Evolutionary conservation across 2,329 filamentous ascomycete species (phyloP).

Genomic region (Stagonosporopsis tanaceti): DNA sequence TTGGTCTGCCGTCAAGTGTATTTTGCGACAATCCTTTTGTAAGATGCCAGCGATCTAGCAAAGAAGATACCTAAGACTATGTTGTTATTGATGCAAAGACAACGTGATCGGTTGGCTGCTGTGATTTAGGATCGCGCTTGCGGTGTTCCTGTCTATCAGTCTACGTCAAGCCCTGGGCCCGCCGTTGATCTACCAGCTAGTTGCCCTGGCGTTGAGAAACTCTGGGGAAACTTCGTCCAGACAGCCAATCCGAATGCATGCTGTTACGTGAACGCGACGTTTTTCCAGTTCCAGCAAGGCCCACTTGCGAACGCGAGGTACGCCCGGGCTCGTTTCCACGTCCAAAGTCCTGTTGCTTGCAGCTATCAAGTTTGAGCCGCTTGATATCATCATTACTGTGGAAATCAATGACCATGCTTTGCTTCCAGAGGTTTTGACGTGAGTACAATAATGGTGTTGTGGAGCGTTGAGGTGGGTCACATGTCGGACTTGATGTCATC

Average conservation of each 20-base stretch:
- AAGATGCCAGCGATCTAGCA: neutral
- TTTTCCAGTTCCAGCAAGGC: neutral
- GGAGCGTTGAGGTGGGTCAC: slow-evolving; percentile 1
- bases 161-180: slow-evolving; percentile 9
- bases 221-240: slow-evolving; percentile 11
- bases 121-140: neutral
- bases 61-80: too few species aligned
- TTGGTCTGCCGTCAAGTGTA: neutral
- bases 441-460: slow-evolving; percentile 1
- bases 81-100: too few species aligned
- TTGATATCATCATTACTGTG: too few species aligned
- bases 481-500: slow-evolving; percentile 17
- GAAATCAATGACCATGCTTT: neutral
- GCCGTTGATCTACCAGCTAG: slow-evolving; percentile 10
- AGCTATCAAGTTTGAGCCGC: slow-evolving; percentile 10
- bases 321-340: slow-evolving; percentile 6
- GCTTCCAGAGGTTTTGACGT: slow-evolving; percentile 10
- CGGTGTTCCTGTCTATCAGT: slow-evolving; percentile 13
- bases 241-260: slow-evolving; percentile 22
- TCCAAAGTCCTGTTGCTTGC: slow-evolving; percentile 8
- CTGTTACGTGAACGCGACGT: slow-evolving; percentile 28
- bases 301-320: slow-evolving; percentile 1
- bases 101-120: slow-evolving; percentile 4
- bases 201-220: slow-evolving; percentile 5
- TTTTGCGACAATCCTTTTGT: neutral